phyloP scores from a whole-genome alignment of 2,329 filamentous ascomycete genomes.

The Paradendryphiella salina region DNA sequence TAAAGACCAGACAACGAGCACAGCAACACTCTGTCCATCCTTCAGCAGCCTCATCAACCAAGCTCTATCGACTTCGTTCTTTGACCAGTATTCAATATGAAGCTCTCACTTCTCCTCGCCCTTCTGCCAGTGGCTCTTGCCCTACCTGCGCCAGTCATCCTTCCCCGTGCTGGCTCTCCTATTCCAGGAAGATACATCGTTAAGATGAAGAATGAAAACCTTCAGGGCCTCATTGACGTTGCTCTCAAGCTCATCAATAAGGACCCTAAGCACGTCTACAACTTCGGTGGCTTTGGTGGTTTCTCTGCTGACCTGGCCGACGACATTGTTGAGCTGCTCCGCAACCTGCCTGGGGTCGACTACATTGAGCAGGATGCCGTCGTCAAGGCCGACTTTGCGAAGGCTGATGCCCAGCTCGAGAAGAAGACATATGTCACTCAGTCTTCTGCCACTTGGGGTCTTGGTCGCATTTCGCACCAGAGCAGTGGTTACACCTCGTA shows the following conservation, averaged over 20 bases:
- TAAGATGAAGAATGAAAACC: constrained; percentile 49
- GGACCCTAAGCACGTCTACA: constrained; percentile 43
- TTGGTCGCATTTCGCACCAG: constrained; percentile 48
- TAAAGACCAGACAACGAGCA: constrained; percentile 33
- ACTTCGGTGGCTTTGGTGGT: constrained; percentile 47
- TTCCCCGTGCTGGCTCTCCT: constrained; percentile 41
- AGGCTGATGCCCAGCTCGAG: constrained; percentile 19
- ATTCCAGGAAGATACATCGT: constrained; percentile 53
- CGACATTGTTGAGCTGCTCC: constrained; percentile 35
- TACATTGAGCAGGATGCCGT: constrained; percentile 49
- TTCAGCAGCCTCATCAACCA: constrained; percentile 13
- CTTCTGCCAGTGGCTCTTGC: constrained; percentile 46
- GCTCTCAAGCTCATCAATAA: constrained; percentile 33
- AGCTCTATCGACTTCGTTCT: constrained; percentile 18
- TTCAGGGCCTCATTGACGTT: constrained; percentile 32
- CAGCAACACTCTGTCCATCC: constrained; percentile 29
- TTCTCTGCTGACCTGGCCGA: constrained; percentile 45
- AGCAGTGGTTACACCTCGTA: constrained; percentile 39
- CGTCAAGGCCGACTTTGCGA: constrained; percentile 36
- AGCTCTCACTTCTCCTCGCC: constrained; percentile 45
- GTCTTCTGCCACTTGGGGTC: constrained; percentile 47
- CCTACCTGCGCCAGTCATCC: constrained; percentile 46
- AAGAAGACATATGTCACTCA: constrained; percentile 47
- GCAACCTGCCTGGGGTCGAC: constrained; percentile 39
- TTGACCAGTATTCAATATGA: constrained; percentile 43